These are phyloP conservation scores for Craterostigma plantagineum DNA, from an alignment of 257 asterid species.

Conservation along the genomic window DNA sequence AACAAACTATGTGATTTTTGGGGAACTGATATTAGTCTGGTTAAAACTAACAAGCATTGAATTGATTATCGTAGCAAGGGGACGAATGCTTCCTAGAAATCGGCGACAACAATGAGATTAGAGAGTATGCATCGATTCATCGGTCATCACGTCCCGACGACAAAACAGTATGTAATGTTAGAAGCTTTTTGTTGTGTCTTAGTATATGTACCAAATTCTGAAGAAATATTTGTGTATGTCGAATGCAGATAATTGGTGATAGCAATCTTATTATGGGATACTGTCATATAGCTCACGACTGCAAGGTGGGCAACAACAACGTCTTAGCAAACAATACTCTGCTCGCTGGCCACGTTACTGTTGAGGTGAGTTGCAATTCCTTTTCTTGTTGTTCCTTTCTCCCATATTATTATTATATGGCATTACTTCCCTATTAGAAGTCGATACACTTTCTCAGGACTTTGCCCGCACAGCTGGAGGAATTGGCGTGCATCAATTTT, in stretches of 20 bases:
- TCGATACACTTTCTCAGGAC: constrained; percentile 35
- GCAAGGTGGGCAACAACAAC: constrained; percentile 68
- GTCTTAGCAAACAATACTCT: constrained; percentile 85
- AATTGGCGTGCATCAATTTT: constrained; percentile 71
- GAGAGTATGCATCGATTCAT: constrained; percentile 75
- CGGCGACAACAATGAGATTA: constrained; percentile 81
- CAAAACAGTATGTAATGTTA: constrained; percentile 39
- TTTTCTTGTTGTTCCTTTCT: not conserved
- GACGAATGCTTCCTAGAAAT: constrained; percentile 79
- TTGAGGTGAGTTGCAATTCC: constrained; percentile 37
- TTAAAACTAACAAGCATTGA: not conserved
- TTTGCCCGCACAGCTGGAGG: constrained; percentile 78
- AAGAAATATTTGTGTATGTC: not conserved
- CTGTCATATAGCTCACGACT: constrained; percentile 94
- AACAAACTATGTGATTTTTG: too few relatives aligned
- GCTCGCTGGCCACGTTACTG: constrained; percentile 83
- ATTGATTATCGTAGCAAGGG: constrained; percentile 47
- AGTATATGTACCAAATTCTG: constrained; percentile 3
- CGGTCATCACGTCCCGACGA: constrained; percentile 71
- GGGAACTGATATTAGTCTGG: too few relatives aligned
- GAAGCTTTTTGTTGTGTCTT: constrained; percentile 2
- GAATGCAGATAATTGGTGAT: constrained; percentile 57
- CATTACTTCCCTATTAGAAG: too few relatives aligned
- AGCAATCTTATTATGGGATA: constrained; percentile 90
- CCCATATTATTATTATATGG: constrained; percentile 5